phyloP scores from a whole-genome alignment of 805 yeast genomes.

The Vanderwaltozyma verrucispora region DNA sequence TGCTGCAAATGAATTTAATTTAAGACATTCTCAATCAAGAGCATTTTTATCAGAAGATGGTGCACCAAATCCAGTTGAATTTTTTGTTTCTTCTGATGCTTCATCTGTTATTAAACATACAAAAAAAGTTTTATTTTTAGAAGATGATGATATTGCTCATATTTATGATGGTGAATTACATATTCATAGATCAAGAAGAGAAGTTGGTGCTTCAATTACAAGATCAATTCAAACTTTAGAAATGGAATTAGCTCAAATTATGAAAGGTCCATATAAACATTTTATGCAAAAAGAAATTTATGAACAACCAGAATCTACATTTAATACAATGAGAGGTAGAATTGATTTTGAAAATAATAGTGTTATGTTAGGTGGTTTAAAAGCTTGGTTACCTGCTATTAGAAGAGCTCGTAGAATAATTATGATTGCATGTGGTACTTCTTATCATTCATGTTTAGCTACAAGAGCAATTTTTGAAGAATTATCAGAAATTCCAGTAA shows the following conservation, averaged over 20 bases:
- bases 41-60: slow-evolving; percentile 95
- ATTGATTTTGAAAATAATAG: slow-evolving; percentile 73
- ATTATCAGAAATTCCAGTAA: slow-evolving; percentile 86
- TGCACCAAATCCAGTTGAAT: slow-evolving; percentile 86
- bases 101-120: slow-evolving; percentile 95
- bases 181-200: slow-evolving; percentile 89
- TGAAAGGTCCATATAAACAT: slow-evolving; percentile 94
- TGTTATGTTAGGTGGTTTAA: slow-evolving; percentile 84
- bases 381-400: slow-evolving; percentile 73
- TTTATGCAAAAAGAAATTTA: slow-evolving; percentile 98
- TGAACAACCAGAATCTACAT: slow-evolving; percentile 97
- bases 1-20: slow-evolving; percentile 42
- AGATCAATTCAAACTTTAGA: slow-evolving; percentile 95
- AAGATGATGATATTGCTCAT: slow-evolving; percentile 98
- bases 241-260: slow-evolving; percentile 92
- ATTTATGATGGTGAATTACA: slow-evolving; percentile 97
- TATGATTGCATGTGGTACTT: slow-evolving; percentile 99
- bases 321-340: slow-evolving; percentile 99
- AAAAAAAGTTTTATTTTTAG: slow-evolving; percentile 89
- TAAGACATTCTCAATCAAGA: slow-evolving; percentile 88
- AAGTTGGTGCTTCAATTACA: slow-evolving; percentile 81
- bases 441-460: slow-evolving; percentile 96
- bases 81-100: slow-evolving; percentile 93
- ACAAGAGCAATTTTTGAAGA: slow-evolving; percentile 95
- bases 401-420: slow-evolving; percentile 91